Base-by-base conservation (phyloP, 805 yeast genomes). In the Monosporozyma aerobia region DNA sequence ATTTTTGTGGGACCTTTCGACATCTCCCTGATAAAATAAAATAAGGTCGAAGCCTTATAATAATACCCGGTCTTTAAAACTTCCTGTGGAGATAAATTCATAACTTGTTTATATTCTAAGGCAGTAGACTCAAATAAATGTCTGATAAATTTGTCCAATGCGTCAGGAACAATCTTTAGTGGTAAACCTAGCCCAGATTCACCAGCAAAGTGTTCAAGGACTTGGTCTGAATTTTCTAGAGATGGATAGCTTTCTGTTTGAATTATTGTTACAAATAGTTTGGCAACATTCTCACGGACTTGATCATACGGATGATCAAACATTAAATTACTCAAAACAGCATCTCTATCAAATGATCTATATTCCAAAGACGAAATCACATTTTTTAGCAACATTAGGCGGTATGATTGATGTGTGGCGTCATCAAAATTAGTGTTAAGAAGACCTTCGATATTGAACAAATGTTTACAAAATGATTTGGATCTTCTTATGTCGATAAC, bases 241-340 rank as follows among this genome's bases (percentile, higher is more conserved):
- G 55, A 52, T 16, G 54, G 51, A n/a, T 47, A 30, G 16, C 48
- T 44, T 27, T 48, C 44, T 25, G 58, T 61, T 49, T 65, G 65
- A 29, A 63, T 54, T 10, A 67, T 39, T 1, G 63, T 55, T 9
- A 59, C 51, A 13, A 89, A 63, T 9, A 84, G 69, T 2, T 80
- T 74, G 0, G 90, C 92, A 49, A 87, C 71, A 50, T 83, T 81
- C n/a, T 77, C 80, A 23, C 96, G 74, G 5, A 90, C 90, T 11
- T 81, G 79, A 54, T 82, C 83, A 62, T 86, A 86, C 7, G 86
- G 85, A 63, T 87, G 90, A 47, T 78, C 73, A 47, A 76, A 65
- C 5, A 63, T 73, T 39, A 85, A 63, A 32, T 65, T 65, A 0
- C 74, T 66, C 19, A 80, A 59, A 2, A 77, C 53, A 1, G 64